Evolutionary conservation across 129 eudicot genomes (phyloP), one percentile per base, ranked within the genome.

Genomic region (Dittrichia graveolens): DNA sequence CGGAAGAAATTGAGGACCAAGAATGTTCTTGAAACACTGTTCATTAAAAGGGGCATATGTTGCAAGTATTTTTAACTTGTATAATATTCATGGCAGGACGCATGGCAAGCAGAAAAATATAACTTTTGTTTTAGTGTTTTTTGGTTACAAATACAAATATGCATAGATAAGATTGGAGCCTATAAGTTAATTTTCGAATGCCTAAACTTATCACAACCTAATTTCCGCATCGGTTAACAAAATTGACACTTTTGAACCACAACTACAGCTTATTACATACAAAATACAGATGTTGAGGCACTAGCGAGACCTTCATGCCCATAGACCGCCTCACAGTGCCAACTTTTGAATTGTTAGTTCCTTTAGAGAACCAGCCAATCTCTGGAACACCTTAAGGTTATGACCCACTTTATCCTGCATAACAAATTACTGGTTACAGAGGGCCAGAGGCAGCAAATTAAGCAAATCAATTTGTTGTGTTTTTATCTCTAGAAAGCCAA

Each of bases 371-470:
- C 74, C 79, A 13, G 73, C 91, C 75, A 94, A 71, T 85, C 99
- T 86, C 50, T 81, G 83, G 61, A 94, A 94, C 60, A 90, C 99
- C 82, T 94, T 90, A 4, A 90, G 83, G 73, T 74, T 84, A 63
- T 88, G 97, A 8, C 97, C 99, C 46, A 81, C 83, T 87, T 94
- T 94, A 35, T 86, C 96, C 99, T 94, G 94, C 70, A 81, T 34
- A 14, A 39, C 48, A 7, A 13, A 61, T 10, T 0, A 38, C 31
- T 24, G 31, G 31, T 24, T 24, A 24, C 31, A 24, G 31, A n/a
- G n/a, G n/a, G n/a, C n/a, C n/a, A n/a, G n/a, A 24, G 31, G 31
- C 31, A 24, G 31, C 31, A 24, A 0, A 24, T 24, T 24, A 24
- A 24, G 31, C 2, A 24, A 24, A 2, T 24, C 31, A 2, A 24